Conservation (phyloP, 2,329 filamentous ascomycete species). For the Escovopsis weberi region DNA sequence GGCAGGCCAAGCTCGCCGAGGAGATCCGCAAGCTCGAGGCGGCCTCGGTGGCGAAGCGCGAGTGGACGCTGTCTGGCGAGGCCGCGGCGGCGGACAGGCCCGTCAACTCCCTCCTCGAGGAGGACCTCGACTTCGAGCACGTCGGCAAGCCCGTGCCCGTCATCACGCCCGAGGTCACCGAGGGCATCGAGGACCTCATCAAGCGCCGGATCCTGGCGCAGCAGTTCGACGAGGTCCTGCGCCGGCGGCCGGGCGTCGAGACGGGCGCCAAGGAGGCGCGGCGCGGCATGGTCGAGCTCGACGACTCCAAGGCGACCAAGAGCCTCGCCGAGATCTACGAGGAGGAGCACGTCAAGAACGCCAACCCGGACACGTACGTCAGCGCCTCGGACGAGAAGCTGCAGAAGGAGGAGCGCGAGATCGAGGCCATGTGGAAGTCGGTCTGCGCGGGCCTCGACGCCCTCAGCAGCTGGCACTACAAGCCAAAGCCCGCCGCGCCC, state of each 20-base stretch:
- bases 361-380: constrained; percentile 65
- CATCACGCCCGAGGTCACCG: constrained; percentile 79
- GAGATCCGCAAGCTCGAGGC: constrained; percentile 88
- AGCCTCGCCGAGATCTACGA: constrained; percentile 89
- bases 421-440: constrained; percentile 70
- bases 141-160: constrained; percentile 89
- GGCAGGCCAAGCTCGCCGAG: constrained; percentile 71
- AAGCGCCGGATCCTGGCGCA: constrained; percentile 81
- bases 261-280: constrained; percentile 36
- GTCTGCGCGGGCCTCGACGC: constrained; percentile 71
- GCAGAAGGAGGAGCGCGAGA: constrained; percentile 67
- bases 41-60: constrained; percentile 73
- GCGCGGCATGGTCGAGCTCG: constrained; percentile 63
- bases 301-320: constrained; percentile 77
- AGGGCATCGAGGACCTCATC: constrained; percentile 85
- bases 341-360: constrained; percentile 68
- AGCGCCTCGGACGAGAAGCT: constrained; percentile 73
- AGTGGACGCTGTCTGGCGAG: constrained; percentile 86
- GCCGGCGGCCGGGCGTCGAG: constrained; percentile 62
- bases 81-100: constrained; percentile 70
- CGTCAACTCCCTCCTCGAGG: constrained; percentile 79
- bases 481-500: constrained; percentile 71
- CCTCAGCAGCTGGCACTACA: constrained; percentile 89
- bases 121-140: constrained; percentile 92
- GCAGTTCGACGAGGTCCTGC: constrained; percentile 84